These are phyloP conservation scores for Spongospora subterranea DNA, from an alignment of 208 protist species.

Conservation along the genomic window DNA sequence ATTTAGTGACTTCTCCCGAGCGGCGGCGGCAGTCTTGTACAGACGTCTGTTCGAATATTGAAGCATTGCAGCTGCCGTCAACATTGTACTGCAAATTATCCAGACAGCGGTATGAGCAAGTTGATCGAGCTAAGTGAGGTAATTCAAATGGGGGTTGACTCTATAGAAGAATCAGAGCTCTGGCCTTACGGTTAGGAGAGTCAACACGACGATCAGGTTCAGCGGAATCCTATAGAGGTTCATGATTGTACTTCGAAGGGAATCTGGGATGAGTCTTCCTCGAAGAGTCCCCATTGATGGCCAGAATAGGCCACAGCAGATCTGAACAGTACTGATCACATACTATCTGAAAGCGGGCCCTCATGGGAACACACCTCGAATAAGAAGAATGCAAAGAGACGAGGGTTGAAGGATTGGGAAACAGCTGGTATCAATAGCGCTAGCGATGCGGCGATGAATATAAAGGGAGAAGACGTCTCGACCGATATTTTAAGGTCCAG, in stretches of 20 bases:
- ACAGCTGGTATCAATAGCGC: constrained; percentile 49
- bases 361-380: constrained; percentile 59
- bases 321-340: neutral
- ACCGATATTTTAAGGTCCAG: neutral
- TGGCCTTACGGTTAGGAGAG: constrained; percentile 28
- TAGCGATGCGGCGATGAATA: constrained; percentile 35
- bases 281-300: constrained; percentile 62
- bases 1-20: neutral
- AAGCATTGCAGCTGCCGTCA: neutral
- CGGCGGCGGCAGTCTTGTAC: too few species aligned
- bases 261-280: constrained; percentile 56
- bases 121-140: neutral
- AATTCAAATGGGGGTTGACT: too few species aligned
- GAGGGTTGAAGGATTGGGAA: neutral
- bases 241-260: constrained; percentile 58
- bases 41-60: too few species aligned
- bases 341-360: neutral
- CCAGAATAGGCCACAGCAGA: constrained; percentile 62
- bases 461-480: neutral
- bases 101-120: neutral
- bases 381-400: constrained; percentile 47
- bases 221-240: constrained; percentile 66
- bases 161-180: too few species aligned
- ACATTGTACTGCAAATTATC: neutral
- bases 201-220: constrained; percentile 60